A percentile compares a stretch with the other conserved stretches of the same genome.
Conservation (phyloP, 2,329 filamentous ascomycete genomes). For the Lachnum nothofagi region DNA sequence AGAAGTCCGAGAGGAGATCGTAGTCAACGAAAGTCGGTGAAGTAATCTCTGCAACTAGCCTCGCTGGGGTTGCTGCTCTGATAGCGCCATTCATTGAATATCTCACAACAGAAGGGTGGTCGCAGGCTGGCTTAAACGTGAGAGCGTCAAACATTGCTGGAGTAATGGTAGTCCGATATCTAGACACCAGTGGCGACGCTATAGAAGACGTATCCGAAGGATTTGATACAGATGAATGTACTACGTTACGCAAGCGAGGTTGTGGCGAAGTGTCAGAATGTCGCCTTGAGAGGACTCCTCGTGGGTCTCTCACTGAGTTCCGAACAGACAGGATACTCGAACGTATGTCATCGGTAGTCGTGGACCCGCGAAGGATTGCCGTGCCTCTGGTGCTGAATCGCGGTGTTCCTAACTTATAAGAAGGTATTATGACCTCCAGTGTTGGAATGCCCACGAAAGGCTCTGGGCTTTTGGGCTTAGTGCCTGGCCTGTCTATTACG, state of each 20-base stretch:
- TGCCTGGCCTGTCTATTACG: slow-evolving; percentile 67
- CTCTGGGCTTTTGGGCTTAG: slow-evolving; percentile 57
- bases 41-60: slow-evolving; percentile 92
- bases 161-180: slow-evolving; percentile 44
- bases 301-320: slow-evolving; percentile 22
- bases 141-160: slow-evolving; percentile 79
- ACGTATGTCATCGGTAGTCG: slow-evolving; percentile 66
- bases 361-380: slow-evolving; percentile 73
- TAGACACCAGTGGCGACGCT: slow-evolving; percentile 14
- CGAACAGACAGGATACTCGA: slow-evolving; percentile 54
- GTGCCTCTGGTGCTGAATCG: slow-evolving; percentile 73
- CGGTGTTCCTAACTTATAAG: slow-evolving; percentile 77
- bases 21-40: slow-evolving; percentile 95
- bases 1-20: slow-evolving; percentile 94
- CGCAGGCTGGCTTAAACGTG: slow-evolving; percentile 70
- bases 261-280: slow-evolving; percentile 32
- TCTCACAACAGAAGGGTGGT: slow-evolving; percentile 75
- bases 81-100: slow-evolving; percentile 73
- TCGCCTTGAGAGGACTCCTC: slow-evolving; percentile 25
- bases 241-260: slow-evolving; percentile 11
- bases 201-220: slow-evolving; percentile 14
- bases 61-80: slow-evolving; percentile 80
- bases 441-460: slow-evolving; percentile 43
- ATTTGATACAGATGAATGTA: slow-evolving; percentile 8
- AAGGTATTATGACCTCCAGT: slow-evolving; percentile 73